Evolutionary conservation across 73 alveolate genomes (phyloP).

Genomic region (Urostyla sp.): DNA sequence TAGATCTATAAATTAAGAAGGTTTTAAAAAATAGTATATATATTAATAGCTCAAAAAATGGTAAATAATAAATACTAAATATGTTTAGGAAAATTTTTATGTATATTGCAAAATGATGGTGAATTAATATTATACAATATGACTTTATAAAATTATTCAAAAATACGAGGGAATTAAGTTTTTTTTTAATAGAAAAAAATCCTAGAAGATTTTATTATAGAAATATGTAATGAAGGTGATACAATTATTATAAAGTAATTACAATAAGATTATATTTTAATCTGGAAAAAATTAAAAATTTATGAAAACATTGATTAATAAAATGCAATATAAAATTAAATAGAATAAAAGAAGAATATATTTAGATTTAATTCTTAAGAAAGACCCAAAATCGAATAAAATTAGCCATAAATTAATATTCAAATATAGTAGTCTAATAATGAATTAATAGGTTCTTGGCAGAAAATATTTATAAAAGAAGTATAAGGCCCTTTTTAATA

Average conservation of each 20-base stretch:
- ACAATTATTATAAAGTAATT: background rate
- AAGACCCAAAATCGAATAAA: background rate
- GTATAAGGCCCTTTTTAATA: background rate
- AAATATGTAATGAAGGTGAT: background rate
- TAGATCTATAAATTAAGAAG: constrained; percentile 1
- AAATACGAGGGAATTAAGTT: background rate
- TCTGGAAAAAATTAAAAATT: constrained; percentile 44
- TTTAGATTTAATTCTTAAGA: constrained; percentile 35
- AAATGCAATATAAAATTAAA: background rate
- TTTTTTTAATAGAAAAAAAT: background rate
- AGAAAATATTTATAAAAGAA: constrained; percentile 12
- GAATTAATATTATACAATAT: constrained; percentile 1
- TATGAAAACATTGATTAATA: background rate
- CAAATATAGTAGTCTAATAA: background rate
- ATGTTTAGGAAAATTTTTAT: constrained; percentile 4
- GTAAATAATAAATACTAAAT: background rate
- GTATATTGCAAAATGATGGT: constrained; percentile 13
- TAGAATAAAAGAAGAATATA: background rate
- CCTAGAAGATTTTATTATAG: constrained; percentile 12
- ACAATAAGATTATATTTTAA: constrained; percentile 21
- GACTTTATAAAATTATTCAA: background rate
- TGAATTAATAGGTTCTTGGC: constrained; percentile 36
- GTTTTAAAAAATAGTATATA: background rate
- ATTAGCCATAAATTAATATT: background rate
- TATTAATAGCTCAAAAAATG: background rate